Conservation (phyloP, 2,329 filamentous ascomycete species). For the Exophiala viscosa region DNA sequence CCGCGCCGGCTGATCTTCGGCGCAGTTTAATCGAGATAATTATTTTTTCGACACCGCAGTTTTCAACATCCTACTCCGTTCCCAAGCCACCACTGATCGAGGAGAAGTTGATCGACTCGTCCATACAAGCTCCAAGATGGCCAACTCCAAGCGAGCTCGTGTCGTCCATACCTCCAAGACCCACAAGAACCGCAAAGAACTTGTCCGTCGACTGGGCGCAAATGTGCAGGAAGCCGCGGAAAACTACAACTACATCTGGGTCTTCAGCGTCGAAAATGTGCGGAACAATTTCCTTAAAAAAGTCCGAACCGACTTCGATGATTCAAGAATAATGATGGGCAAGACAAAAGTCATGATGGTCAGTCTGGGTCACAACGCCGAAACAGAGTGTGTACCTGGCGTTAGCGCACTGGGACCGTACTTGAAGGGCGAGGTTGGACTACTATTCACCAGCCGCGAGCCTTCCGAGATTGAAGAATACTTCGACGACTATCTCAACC, state of each 20-base stretch:
- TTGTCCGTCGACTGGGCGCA: constrained; percentile 79
- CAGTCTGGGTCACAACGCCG: constrained; percentile 74
- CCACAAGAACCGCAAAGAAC: constrained; percentile 81
- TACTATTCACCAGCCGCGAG: constrained; percentile 81
- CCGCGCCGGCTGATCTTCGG: too few relatives aligned
- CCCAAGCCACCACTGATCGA: neutral
- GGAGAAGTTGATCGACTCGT: neutral
- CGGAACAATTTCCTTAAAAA: constrained; percentile 70
- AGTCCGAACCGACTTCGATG: constrained; percentile 35
- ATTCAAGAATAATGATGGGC: constrained; percentile 79
- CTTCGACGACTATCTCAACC: constrained; percentile 67
- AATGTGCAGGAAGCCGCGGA: constrained; percentile 82
- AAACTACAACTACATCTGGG: constrained; percentile 84
- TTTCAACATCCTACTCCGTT: too few relatives aligned
- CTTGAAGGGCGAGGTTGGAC: constrained; percentile 77
- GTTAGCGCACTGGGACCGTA: constrained; percentile 66
- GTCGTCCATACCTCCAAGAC: constrained; percentile 88
- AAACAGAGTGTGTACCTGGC: constrained; percentile 76
- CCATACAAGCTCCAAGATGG: constrained; percentile 56
- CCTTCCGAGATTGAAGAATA: constrained; percentile 65
- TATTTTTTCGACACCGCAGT: too few relatives aligned
- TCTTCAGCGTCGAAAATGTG: constrained; percentile 95
- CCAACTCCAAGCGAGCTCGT: constrained; percentile 90
- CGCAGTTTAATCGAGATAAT: too few relatives aligned
- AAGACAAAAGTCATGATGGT: constrained; percentile 99